Evolutionary conservation across 176 grass and related monocot genomes (phyloP).

Genomic region (Aechmea fasciata): DNA sequence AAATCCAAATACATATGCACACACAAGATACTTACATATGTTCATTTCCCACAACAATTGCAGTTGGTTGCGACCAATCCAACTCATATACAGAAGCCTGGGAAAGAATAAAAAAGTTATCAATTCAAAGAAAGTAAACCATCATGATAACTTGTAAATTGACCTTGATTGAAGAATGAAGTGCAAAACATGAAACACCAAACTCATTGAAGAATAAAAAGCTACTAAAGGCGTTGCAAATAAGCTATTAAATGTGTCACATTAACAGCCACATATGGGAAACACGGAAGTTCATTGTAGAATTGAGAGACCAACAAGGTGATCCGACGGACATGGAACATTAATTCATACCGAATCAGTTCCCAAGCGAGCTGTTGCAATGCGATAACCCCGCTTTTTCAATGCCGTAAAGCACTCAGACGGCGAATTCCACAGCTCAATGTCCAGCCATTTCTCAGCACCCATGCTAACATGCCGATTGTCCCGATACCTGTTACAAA

Average conservation of each 20-base stretch:
- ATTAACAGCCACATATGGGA: not conserved
- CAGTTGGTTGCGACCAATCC: conserved; percentile 93
- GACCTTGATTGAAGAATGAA: not conserved
- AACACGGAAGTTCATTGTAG: not conserved
- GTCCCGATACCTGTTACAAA: conserved; percentile 64
- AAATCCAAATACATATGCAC: conserved; percentile 8
- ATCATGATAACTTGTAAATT: not conserved
- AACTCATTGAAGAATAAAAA: too few relatives aligned
- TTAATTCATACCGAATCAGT: conserved; percentile 52
- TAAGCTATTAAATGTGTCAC: not conserved
- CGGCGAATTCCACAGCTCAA: conserved; percentile 84
- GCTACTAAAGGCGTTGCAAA: too few relatives aligned
- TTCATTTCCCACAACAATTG: conserved; percentile 97
- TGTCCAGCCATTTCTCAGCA: conserved; percentile 98
- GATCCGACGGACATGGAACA: not conserved
- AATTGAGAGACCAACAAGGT: not conserved
- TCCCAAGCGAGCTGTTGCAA: conserved; percentile 76
- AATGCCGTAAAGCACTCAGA: conserved; percentile 64
- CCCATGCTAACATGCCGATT: conserved; percentile 99
- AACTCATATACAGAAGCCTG: conserved; percentile 92
- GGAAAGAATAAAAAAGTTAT: conserved; percentile 17
- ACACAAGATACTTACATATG: conserved; percentile 38
- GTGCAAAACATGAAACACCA: too few relatives aligned
- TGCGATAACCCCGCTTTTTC: conserved; percentile 79
- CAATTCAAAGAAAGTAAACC: conserved; percentile 10